A percentile compares a stretch with the other conserved stretches of the same genome.
phyloP scores from a whole-genome alignment of 345 rosid genomes.

The Gossypium turneri region DNA sequence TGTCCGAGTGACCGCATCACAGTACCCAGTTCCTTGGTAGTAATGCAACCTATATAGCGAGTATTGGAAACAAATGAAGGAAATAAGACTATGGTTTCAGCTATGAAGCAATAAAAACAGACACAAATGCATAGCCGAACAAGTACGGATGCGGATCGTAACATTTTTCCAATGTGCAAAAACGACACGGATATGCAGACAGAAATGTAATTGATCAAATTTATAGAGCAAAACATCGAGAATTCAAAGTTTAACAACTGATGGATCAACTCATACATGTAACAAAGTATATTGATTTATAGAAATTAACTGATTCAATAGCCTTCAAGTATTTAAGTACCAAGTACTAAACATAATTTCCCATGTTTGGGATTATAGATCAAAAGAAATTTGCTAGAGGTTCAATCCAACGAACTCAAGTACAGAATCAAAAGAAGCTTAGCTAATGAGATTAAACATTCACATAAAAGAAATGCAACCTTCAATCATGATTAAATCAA shows the following conservation, averaged over 20 bases:
- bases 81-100: neutral
- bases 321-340: neutral
- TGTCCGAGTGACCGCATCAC: conserved; percentile 23
- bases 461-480: neutral
- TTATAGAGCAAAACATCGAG: neutral
- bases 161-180: neutral
- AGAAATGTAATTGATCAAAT: too few species aligned
- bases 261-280: neutral
- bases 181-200: too few species aligned
- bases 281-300: neutral
- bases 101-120: neutral
- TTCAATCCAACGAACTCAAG: neutral
- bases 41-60: conserved; percentile 19
- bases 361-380: neutral
- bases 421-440: neutral
- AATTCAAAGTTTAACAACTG: neutral
- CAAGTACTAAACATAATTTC: neutral
- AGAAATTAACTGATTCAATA: neutral
- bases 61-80: neutral
- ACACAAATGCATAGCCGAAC: neutral
- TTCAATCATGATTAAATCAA: neutral
- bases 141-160: neutral
- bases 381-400: neutral
- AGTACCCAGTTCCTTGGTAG: conserved; percentile 22
- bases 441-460: neutral